Evolutionary conservation across 257 asterid genomes (phyloP).

Genomic region (Solanum paucissectum): DNA sequence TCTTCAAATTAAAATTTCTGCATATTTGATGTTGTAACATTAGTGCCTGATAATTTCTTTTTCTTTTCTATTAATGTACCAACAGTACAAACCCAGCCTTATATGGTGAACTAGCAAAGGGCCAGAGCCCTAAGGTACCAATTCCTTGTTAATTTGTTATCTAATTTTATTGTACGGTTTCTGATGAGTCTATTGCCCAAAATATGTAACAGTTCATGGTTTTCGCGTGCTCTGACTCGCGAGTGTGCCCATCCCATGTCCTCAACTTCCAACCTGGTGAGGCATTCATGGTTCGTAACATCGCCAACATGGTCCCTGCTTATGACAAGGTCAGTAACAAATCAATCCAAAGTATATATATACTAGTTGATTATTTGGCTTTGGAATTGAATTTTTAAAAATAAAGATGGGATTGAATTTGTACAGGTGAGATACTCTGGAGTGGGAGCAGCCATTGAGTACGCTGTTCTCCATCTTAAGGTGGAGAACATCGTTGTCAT

Average conservation of each 20-base stretch:
- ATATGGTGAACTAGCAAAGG: constrained; percentile 65
- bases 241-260: constrained; percentile 89
- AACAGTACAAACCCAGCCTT: constrained; percentile 60
- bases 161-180: not conserved
- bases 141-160: not conserved
- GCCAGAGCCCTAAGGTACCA: constrained; percentile 84
- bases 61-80: not conserved
- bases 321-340: constrained; percentile 48
- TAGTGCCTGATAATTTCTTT: not conserved
- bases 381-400: not conserved
- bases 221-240: constrained; percentile 86
- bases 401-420: not conserved
- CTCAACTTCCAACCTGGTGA: constrained; percentile 82
- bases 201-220: constrained; percentile 57
- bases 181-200: not conserved
- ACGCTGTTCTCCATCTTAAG: constrained; percentile 80
- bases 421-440: constrained; percentile 61
- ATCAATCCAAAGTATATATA: not conserved
- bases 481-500: constrained; percentile 75
- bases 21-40: not conserved
- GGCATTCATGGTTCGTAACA: constrained; percentile 72
- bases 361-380: not conserved
- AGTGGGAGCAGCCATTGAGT: constrained; percentile 80
- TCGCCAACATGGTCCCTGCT: constrained; percentile 91
- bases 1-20: not conserved